Conservation (phyloP, 1,139 yeast species). For the Debaryomyces psychrophilus region DNA sequence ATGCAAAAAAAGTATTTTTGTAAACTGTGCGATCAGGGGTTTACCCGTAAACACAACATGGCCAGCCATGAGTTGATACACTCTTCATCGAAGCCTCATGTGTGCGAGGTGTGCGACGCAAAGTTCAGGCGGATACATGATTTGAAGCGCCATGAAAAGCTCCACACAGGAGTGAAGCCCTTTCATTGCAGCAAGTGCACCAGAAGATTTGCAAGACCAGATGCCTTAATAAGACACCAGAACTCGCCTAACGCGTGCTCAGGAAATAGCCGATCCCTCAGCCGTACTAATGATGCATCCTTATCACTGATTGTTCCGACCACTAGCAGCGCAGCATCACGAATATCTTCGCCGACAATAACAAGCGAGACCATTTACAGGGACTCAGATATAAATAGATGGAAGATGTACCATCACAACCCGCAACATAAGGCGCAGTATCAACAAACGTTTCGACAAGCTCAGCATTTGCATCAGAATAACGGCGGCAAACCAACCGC, state of each 20-base stretch:
- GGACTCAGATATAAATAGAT: conserved; percentile 20
- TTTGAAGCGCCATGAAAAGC: conserved; percentile 70
- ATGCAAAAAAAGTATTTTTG: conserved; percentile 48
- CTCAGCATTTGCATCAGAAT: conserved; percentile 7
- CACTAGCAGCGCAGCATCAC: conserved; percentile 7
- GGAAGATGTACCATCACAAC: conserved; percentile 17
- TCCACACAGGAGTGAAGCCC: conserved; percentile 79
- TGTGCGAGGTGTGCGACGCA: conserved; percentile 64
- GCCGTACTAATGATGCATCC: neutral
- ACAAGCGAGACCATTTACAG: conserved; percentile 12
- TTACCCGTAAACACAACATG: conserved; percentile 73
- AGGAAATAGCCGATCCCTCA: conserved; percentile 15
- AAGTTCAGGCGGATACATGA: conserved; percentile 76
- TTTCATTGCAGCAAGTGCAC: conserved; percentile 63
- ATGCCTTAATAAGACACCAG: conserved; percentile 70
- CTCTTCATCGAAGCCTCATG: conserved; percentile 66
- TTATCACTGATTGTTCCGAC: neutral
- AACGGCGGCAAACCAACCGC: conserved; percentile 10
- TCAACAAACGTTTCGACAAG: conserved; percentile 12
- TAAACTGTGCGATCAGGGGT: conserved; percentile 61
- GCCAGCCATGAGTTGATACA: conserved; percentile 75
- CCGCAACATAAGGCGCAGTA: conserved; percentile 13
- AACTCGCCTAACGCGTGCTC: conserved; percentile 50
- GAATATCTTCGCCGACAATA: conserved; percentile 9
- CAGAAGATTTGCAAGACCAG: conserved; percentile 73